Base-by-base conservation (phyloP, 371 early-diverging fungal genomes). In the Gilbertella persicaria region DNA sequence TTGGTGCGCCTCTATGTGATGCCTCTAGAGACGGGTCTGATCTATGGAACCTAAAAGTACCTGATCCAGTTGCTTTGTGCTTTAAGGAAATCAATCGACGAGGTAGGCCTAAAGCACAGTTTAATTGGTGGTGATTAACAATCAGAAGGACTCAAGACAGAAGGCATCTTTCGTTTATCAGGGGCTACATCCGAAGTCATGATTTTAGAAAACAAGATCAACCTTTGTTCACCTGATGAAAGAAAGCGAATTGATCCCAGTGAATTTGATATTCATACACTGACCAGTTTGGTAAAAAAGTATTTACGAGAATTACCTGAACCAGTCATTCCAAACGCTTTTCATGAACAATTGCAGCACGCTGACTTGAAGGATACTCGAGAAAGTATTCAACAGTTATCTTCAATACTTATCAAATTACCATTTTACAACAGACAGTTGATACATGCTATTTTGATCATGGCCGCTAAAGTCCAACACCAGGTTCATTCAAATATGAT, bases 141-240 rank as follows among this genome's bases (percentile, higher is more conserved):
- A 24, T 44, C 19, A 29, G 30, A 20, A 60, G 68, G 68, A 6
- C 46, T 67, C 6, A 41, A 35, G 19, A 64, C 64, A 33, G 64
- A 67, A 52, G 68, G 68, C 2, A 44, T 77, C 20, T 77, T 77
- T 59, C 71, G 78, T 20, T 48, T 77, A 46, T 77, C 78, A 21
- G 78, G 78, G 28, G 64, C 78, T 36, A 66, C 71, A 16, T 60
- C 66, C 8, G 71, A 71, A 46, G 74, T 77, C 13, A 51, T 43
- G 21, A 40, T 36, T 19, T 58, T 78, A 13, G 59, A 75, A 46
- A 46, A 56, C 12, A 55, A 56, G 25, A 69, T 73, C n/a, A 64
- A 71, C 26, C 36, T 28, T 19, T 62, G 50, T n/a, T 44, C 60
- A 39, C 38, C 58, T 23, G 61, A 55, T 4, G 60, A 66, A 47